A percentile compares a stretch with the other conserved stretches of the same genome.
Evolutionary conservation across 192 early-diverging fungal species (phyloP).

Genomic region (Funneliformis geosporum): DNA sequence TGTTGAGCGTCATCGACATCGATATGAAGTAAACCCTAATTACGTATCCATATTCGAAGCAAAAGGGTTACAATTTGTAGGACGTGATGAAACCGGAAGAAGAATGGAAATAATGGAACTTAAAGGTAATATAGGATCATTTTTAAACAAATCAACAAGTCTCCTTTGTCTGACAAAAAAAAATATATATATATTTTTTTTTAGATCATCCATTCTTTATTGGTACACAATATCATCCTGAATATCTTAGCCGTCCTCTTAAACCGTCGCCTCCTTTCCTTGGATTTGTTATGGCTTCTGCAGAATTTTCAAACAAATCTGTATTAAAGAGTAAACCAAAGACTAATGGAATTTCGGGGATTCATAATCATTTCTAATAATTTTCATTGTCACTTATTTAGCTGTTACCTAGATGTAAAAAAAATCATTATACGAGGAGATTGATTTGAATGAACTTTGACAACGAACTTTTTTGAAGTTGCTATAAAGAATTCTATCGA

Average conservation of each 20-base stretch:
- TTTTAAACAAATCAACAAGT: background rate
- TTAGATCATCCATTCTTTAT: constrained; percentile 91
- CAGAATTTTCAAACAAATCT: constrained; percentile 41
- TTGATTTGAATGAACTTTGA: no score
- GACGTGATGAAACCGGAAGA: constrained; percentile 91
- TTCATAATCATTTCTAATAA: background rate
- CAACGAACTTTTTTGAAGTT: no score
- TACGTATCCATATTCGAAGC: constrained; percentile 72
- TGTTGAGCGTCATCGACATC: constrained; percentile 92
- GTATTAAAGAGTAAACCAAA: background rate
- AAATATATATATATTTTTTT: constrained; percentile 1
- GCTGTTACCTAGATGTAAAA: no score
- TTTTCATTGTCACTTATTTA: no score
- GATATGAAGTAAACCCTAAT: constrained; percentile 97
- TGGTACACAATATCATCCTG: constrained; percentile 95
- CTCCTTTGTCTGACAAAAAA: background rate
- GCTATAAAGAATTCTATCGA: no score
- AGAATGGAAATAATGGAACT: constrained; percentile 98
- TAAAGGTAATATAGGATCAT: constrained; percentile 14
- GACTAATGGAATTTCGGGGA: background rate
- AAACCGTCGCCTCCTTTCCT: constrained; percentile 90
- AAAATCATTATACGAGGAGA: no score
- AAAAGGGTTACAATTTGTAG: constrained; percentile 86
- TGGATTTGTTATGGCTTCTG: constrained; percentile 88
- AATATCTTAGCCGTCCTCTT: constrained; percentile 94